Evolutionary conservation across 352 stramenopile genomes (phyloP).

Genomic region (Thraustochytrium sp.): DNA sequence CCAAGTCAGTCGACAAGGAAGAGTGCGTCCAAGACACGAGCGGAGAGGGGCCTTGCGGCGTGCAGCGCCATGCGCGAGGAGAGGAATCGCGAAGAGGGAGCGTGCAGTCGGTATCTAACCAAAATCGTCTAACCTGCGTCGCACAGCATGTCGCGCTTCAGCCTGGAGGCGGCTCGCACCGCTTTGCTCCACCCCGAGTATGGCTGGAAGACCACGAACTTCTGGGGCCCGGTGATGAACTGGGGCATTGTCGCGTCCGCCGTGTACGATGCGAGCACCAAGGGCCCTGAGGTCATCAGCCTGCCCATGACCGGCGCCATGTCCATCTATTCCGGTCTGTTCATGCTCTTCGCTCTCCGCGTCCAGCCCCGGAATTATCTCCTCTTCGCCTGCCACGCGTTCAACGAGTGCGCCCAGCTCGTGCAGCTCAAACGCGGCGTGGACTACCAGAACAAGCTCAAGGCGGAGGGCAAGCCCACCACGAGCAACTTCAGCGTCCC

Average conservation of each 20-base stretch:
- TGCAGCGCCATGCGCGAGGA: too few relatives aligned
- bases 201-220: constrained; percentile 49
- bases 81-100: too few relatives aligned
- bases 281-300: constrained; percentile 70
- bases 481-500: constrained; percentile 3
- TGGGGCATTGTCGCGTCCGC: constrained; percentile 75
- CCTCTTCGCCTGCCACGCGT: constrained; percentile 69
- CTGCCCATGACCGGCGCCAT: constrained; percentile 74
- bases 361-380: constrained; percentile 77
- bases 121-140: background rate
- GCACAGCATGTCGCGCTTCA: background rate
- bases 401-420: constrained; percentile 70
- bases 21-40: too few relatives aligned
- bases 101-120: background rate
- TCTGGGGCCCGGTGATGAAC: constrained; percentile 76
- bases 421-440: constrained; percentile 61
- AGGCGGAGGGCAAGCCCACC: constrained; percentile 7
- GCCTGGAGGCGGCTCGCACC: background rate
- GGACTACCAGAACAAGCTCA: constrained; percentile 43
- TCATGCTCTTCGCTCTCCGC: constrained; percentile 79
- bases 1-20: too few relatives aligned
- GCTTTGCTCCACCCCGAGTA: constrained; percentile 35
- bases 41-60: too few relatives aligned
- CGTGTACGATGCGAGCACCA: constrained; percentile 66
- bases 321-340: constrained; percentile 73